Evolutionary conservation across 164 flowering plant genomes (phyloP), one percentile per base, ranked within the genome.

Genomic region (Taxillus chinensis): DNA sequence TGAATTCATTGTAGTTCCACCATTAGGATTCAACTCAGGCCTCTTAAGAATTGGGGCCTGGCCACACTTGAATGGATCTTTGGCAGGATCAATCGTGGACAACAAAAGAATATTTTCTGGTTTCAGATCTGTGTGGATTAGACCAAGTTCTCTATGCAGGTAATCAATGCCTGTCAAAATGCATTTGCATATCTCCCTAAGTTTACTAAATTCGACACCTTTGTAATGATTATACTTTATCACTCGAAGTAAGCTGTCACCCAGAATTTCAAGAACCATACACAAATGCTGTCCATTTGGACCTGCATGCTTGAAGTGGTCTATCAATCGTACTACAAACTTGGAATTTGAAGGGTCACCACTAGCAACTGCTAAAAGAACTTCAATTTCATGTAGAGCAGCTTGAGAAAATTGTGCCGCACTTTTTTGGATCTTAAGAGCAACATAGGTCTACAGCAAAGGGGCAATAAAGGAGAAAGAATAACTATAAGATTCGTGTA

Each of bases 241-340:
- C 40, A 92, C 63, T 14, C 80, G 80, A 12, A 92, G 90, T 54
- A 92, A 73, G 69, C 89, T 89, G 73, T 92, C 98, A 50, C 98
- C 98, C 48, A 92, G 90, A 74, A 82, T 78, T 66, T 92, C 98
- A 55, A 90, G 86, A 48, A 85, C 98, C 89, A 92, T 82, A 76
- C 98, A 92, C 9, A 72, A 60, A 74, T 92, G 98, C 73, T 86
- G 95, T 59, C 98, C 98, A 67, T 92, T 92, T 41, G 98, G 98
- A 37, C 98, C 98, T 3, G 78, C 16, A 54, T 90, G 96, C 84
- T 86, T 92, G 62, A 92, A 92, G 57, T 90, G 95, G 65, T 92
- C 95, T 3, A 92, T 57, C 71, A 92, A 68, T 55, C 69, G 82
- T 53, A 90, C 82, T 46, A 85, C 77, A 61, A 62, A 81, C 61